Evolutionary conservation across 1,284 basidiomycete genomes (phyloP).

Genomic region (Mycosarcoma maydis): DNA sequence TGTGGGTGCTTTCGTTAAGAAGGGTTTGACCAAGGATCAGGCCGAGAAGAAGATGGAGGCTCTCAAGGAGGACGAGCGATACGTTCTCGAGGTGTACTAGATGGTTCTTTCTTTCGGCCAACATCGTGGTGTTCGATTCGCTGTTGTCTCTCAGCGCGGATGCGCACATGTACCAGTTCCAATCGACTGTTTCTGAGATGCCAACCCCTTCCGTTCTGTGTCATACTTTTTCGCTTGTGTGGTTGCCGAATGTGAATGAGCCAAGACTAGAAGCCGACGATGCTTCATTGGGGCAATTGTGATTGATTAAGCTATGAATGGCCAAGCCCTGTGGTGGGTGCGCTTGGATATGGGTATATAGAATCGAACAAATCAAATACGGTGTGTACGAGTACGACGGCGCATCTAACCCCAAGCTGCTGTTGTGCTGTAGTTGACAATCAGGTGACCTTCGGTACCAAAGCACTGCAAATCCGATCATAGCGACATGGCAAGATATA

Average conservation of each 20-base stretch:
- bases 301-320: neutral
- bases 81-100: constrained; percentile 85
- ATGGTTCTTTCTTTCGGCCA: neutral
- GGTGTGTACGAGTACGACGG: neutral
- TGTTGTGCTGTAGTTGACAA: constrained; percentile 65
- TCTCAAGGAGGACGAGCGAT: constrained; percentile 95
- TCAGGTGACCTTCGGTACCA: constrained; percentile 62
- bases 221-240: neutral
- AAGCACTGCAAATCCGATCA: constrained; percentile 46
- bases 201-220: neutral
- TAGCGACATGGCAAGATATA: neutral
- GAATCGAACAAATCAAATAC: too few relatives aligned
- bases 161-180: neutral
- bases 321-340: too few relatives aligned
- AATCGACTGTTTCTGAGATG: neutral
- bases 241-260: neutral
- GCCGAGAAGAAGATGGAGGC: constrained; percentile 88
- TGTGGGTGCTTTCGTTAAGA: constrained; percentile 78
- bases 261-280: too few relatives aligned
- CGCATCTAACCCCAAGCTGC: constrained; percentile 58
- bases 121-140: neutral
- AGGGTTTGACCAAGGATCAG: constrained; percentile 74
- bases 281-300: too few relatives aligned
- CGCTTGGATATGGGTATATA: constrained; percentile 16
- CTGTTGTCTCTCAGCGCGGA: neutral